phyloP scores from a whole-genome alignment of 2,329 filamentous ascomycete genomes.

The Coniella vitis region DNA sequence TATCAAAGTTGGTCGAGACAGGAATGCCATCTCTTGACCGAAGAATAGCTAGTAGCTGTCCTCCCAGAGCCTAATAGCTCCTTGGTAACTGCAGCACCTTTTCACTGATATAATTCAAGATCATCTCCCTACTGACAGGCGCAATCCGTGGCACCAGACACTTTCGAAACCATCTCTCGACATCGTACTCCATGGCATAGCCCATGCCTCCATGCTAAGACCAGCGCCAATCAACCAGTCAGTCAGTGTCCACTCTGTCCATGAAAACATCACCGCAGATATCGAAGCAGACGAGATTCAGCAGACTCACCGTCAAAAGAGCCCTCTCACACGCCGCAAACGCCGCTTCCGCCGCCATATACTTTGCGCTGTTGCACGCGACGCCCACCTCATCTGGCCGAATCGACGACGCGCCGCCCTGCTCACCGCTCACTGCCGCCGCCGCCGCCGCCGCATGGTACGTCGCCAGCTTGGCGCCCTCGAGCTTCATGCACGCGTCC shows the following conservation, averaged over 20 bases:
- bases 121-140: slow-evolving; percentile 65
- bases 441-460: slow-evolving; percentile 56
- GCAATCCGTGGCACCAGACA: slow-evolving; percentile 58
- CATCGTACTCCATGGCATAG: slow-evolving; percentile 58
- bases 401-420: slow-evolving; percentile 38
- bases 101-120: slow-evolving; percentile 65
- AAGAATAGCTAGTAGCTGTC: no score
- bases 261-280: not conserved
- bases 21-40: no score
- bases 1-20: no score
- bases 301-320: slow-evolving; percentile 35
- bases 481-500: slow-evolving; percentile 57
- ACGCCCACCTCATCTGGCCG: slow-evolving; percentile 53
- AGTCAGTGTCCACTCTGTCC: not conserved
- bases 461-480: slow-evolving; percentile 57
- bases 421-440: slow-evolving; percentile 27
- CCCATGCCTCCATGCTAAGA: slow-evolving; percentile 53
- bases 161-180: slow-evolving; percentile 60
- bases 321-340: slow-evolving; percentile 57
- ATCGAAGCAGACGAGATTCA: no score
- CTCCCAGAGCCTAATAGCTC: slow-evolving; percentile 43
- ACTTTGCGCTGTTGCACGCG: slow-evolving; percentile 65
- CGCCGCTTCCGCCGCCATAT: slow-evolving; percentile 58
- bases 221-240: not conserved
- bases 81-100: slow-evolving; percentile 60